These are phyloP conservation scores for Golubevia pallescens DNA, from an alignment of 1,284 basidiomycete species.

Conservation along the genomic window DNA sequence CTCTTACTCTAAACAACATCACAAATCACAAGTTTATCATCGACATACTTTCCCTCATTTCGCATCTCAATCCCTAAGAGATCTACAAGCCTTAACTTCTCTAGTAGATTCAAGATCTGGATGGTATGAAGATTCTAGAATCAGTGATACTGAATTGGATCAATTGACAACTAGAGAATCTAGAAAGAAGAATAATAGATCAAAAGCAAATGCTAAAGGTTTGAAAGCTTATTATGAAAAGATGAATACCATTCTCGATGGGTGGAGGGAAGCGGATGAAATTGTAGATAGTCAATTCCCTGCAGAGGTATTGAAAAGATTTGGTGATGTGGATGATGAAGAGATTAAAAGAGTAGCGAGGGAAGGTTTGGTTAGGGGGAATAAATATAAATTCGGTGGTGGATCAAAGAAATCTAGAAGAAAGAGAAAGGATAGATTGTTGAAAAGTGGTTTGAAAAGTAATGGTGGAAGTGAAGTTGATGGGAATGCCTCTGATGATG, in stretches of 20 bases:
- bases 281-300: slow-evolving; percentile 60
- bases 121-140: slow-evolving; percentile 43
- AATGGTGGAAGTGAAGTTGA: background rate
- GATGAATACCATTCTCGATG: slow-evolving; percentile 52
- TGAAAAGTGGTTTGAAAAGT: background rate
- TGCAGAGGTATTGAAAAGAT: slow-evolving; percentile 54
- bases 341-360: background rate
- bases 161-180: background rate
- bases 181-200: background rate
- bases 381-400: background rate
- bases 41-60: slow-evolving; percentile 33
- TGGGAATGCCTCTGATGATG: background rate
- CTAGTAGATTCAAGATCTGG: slow-evolving; percentile 51
- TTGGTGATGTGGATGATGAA: slow-evolving; percentile 24
- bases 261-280: slow-evolving; percentile 58
- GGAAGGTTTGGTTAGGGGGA: background rate
- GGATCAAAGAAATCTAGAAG: background rate
- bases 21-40: background rate
- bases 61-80: slow-evolving; percentile 38
- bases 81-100: slow-evolving; percentile 43
- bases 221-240: slow-evolving; percentile 36
- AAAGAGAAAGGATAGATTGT: background rate
- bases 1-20: background rate
- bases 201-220: background rate
- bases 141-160: background rate